Evolutionary conservation across 2,329 filamentous ascomycete species (phyloP).

Genomic region (Furcasterigmium furcatum): DNA sequence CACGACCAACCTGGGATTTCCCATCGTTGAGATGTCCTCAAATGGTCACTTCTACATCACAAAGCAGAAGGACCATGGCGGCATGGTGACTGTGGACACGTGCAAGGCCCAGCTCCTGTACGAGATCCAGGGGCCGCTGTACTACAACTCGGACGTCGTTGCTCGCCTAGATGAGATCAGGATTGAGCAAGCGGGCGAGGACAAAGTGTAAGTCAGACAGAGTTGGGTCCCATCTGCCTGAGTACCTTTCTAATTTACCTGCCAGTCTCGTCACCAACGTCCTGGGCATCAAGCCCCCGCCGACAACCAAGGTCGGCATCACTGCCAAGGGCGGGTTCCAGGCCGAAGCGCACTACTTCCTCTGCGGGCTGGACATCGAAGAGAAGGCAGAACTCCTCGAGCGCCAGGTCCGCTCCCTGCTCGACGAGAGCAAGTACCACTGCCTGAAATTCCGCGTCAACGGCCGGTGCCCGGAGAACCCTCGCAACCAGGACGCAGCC

Average conservation of each 20-base stretch:
- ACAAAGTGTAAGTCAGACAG: conserved; percentile 21
- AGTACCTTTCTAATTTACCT: neutral
- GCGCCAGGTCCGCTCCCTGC: conserved; percentile 28
- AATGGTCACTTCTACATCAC: conserved; percentile 43
- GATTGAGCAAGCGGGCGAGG: conserved; percentile 42
- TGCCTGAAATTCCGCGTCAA: conserved; percentile 29
- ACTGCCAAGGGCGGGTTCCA: conserved; percentile 40
- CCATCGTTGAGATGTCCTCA: conserved; percentile 43
- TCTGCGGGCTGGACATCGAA: conserved; percentile 37
- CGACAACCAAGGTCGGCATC: conserved; percentile 36
- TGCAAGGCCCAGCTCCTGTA: conserved; percentile 37
- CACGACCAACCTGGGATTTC: conserved; percentile 35
- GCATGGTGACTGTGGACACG: conserved; percentile 27
- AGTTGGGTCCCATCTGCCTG: neutral
- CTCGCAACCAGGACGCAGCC: conserved; percentile 39
- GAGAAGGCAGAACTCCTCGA: conserved; percentile 41
- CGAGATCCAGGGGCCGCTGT: conserved; percentile 40
- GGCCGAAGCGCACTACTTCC: conserved; percentile 39
- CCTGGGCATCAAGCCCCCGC: conserved; percentile 22
- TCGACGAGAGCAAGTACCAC: conserved; percentile 28
- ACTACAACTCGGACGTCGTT: conserved; percentile 40
- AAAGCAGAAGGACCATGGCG: conserved; percentile 39
- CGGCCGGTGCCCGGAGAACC: conserved; percentile 32
- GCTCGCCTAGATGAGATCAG: conserved; percentile 29
- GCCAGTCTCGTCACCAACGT: conserved; percentile 11